Evolutionary conservation across 306 rosid genomes (phyloP).

Genomic region (Glycine soja): DNA sequence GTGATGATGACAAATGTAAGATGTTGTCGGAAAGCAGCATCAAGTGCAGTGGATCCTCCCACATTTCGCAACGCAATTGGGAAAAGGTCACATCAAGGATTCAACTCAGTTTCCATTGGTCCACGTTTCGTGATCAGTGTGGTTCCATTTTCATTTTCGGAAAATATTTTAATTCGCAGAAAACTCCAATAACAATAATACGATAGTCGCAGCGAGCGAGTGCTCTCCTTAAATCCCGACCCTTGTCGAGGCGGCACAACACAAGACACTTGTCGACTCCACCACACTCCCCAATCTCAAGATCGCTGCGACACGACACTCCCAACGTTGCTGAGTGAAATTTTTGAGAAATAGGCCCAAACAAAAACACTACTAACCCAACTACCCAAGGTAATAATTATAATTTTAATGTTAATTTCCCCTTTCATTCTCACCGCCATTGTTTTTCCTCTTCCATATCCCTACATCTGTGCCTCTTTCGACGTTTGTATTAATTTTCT

Average conservation of each 20-base stretch:
- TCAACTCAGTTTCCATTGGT: slow-evolving; percentile 41
- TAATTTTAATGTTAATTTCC: background rate
- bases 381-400: slow-evolving; percentile 34
- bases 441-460: background rate
- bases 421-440: slow-evolving; percentile 21
- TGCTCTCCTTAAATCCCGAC: slow-evolving; percentile 57
- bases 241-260: slow-evolving; percentile 52
- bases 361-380: slow-evolving; percentile 2
- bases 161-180: background rate
- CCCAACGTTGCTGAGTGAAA: slow-evolving; percentile 1
- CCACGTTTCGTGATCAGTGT: slow-evolving; percentile 61
- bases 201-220: background rate
- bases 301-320: slow-evolving; percentile 55
- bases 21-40: slow-evolving; percentile 62
- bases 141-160: background rate
- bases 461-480: no score
- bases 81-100: slow-evolving; percentile 43
- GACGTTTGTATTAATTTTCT: background rate
- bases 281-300: slow-evolving; percentile 46
- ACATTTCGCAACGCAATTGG: slow-evolving; percentile 51
- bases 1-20: slow-evolving; percentile 42
- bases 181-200: slow-evolving; percentile 2
- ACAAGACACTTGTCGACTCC: slow-evolving; percentile 79
- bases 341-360: background rate
- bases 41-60: slow-evolving; percentile 48